Evolutionary conservation across 805 yeast species (phyloP), one percentile per base, ranked within the genome.

Genomic region (Starmerella apicola): DNA sequence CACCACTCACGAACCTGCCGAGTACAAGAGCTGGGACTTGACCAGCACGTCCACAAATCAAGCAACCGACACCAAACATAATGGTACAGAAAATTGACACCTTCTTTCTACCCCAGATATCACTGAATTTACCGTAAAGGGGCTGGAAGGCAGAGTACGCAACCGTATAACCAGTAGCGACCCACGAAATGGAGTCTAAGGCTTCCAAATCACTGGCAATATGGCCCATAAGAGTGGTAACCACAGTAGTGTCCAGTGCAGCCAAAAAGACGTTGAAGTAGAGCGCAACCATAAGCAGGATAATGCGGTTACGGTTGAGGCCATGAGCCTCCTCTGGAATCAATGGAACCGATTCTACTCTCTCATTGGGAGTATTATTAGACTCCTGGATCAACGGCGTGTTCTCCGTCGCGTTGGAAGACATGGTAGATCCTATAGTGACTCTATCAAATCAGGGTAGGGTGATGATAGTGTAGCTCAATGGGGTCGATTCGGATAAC

Each of bases 1-100:
- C 70, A 16, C 95, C 95, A 20, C 93, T 76, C 37, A 84, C 65
- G 45, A 82, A 77, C 50, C 94, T 66, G 1, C 85, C 88, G 2
- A 71, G 77, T 38, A 81, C 76, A 28, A 80, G 60, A 66, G 70
- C 65, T 44, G 64, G 58, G 70, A 80, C 72, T 22, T 65, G 62
- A 16, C 51, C 55, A 1, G 83, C 59, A 4, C 71, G 46, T 1
- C 81, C 86, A 40, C 74, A 70, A 20, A 70, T 40, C 13, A 64
- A 47, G 51, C 73, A 68, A 16, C 76, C 75, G 12, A 68, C 15
- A 3, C 62, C 68, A 47, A 72, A 71, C 40, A 64, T 50, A 13
- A 57, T 41, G 26, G 64, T 61, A 19, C 72, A 68, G 22, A 61
- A 52, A 23, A 70, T 42, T 34, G 70, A 50, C 8, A 70, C 63